These are phyloP conservation scores for Allium fistulosum DNA, from an alignment of 106 monocot species.

Conservation along the genomic window DNA sequence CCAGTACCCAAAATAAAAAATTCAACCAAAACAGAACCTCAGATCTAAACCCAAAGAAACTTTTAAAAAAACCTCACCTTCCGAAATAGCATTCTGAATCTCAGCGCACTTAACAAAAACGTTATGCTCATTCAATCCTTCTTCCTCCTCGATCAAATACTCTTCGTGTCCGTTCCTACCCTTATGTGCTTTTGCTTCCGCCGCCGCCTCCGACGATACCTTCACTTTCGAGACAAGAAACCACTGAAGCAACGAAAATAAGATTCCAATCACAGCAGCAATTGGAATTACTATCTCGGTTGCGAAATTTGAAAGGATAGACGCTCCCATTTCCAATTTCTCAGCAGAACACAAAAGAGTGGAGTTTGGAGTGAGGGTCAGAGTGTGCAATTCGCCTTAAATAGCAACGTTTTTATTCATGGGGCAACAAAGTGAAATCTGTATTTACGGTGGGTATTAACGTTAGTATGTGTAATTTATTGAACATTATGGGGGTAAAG, in stretches of 20 bases:
- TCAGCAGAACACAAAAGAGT: too few species aligned
- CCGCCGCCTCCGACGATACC: slow-evolving; percentile 34
- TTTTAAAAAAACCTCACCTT: slow-evolving; percentile 40
- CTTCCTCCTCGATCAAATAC: slow-evolving; percentile 87
- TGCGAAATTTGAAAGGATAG: slow-evolving; percentile 51
- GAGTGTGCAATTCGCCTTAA: too few species aligned
- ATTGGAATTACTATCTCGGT: slow-evolving; percentile 79
- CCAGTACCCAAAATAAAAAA: slow-evolving; percentile 1
- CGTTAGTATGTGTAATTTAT: too few species aligned
- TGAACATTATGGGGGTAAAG: too few species aligned
- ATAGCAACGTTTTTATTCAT: too few species aligned
- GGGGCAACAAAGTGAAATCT: too few species aligned
- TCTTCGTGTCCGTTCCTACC: slow-evolving; percentile 52
- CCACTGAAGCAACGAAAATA: slow-evolving; percentile 75
- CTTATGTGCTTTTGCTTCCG: background rate
- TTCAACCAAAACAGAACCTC: too few species aligned
- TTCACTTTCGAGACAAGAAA: slow-evolving; percentile 69
- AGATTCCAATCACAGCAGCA: slow-evolving; percentile 69
- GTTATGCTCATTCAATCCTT: slow-evolving; percentile 70
- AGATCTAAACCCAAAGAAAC: background rate
- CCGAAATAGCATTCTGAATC: slow-evolving; percentile 92
- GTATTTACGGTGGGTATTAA: too few species aligned
- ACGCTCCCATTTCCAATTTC: slow-evolving; percentile 27
- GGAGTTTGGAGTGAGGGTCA: too few species aligned
- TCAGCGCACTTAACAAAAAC: slow-evolving; percentile 81